Evolutionary conservation across 805 yeast species (phyloP).

Genomic region (Ogataea methylovora): DNA sequence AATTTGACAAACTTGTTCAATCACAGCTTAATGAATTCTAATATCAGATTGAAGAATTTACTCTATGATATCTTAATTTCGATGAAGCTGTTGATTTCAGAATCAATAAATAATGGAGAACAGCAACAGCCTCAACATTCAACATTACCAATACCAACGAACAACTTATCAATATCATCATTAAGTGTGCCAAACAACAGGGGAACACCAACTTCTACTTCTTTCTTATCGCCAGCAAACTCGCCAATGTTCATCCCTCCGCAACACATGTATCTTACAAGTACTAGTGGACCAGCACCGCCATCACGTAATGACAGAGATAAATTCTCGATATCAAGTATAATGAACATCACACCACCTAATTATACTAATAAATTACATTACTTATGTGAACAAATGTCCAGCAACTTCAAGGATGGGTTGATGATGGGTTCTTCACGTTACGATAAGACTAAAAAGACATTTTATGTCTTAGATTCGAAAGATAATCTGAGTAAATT

Average conservation of each 20-base stretch:
- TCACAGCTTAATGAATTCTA: slow-evolving; percentile 32
- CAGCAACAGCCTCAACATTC: slow-evolving; percentile 9
- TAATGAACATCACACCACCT: slow-evolving; percentile 24
- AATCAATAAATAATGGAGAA: slow-evolving; percentile 11
- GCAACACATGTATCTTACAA: neutral
- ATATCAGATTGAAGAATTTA: slow-evolving; percentile 46
- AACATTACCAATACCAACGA: neutral
- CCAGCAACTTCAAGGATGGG: slow-evolving; percentile 7
- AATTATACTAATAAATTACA: slow-evolving; percentile 23
- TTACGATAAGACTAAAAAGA: neutral
- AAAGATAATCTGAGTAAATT: slow-evolving; percentile 21
- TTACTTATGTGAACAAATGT: slow-evolving; percentile 1
- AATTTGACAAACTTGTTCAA: slow-evolving; percentile 40
- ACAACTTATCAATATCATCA: slow-evolving; percentile 1
- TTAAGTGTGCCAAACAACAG: slow-evolving; percentile 3
- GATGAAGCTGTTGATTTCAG: slow-evolving; percentile 33
- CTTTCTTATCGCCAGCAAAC: slow-evolving; percentile 17
- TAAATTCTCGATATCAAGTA: too few species aligned
- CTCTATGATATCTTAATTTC: slow-evolving; percentile 53
- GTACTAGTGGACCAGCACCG: neutral
- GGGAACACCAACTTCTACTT: slow-evolving; percentile 14
- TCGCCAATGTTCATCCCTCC: slow-evolving; percentile 15
- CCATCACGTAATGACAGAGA: slow-evolving; percentile 1
- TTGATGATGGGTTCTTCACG: slow-evolving; percentile 1
- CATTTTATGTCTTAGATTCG: neutral